Conservation (phyloP, 441 rosid species). For the Sinapis alba region DNA sequence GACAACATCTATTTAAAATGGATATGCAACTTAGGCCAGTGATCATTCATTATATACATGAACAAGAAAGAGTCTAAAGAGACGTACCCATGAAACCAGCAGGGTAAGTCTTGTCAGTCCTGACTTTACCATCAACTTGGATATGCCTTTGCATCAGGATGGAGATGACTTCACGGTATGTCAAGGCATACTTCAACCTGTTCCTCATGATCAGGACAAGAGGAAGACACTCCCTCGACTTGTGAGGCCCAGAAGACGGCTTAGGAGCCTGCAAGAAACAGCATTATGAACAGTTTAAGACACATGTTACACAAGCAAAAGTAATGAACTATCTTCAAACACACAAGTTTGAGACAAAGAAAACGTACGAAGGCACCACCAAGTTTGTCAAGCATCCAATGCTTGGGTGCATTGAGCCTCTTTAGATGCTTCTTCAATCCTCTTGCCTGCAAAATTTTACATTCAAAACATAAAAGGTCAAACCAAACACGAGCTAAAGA, state of each 20-base stretch:
- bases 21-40: not conserved
- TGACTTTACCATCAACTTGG: slow-evolving; percentile 76
- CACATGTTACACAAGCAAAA: not conserved
- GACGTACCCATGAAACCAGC: slow-evolving; percentile 82
- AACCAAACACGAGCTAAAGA: not conserved
- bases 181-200: slow-evolving; percentile 79
- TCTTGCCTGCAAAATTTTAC: slow-evolving; percentile 41
- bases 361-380: slow-evolving; percentile 61
- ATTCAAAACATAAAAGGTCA: not conserved
- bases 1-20: slow-evolving; percentile 56
- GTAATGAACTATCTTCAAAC: not conserved
- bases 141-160: slow-evolving; percentile 80
- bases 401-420: slow-evolving; percentile 70
- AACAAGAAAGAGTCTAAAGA: not conserved
- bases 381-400: slow-evolving; percentile 72
- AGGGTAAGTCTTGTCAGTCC: slow-evolving; percentile 84
- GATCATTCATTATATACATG: not conserved
- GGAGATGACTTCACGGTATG: slow-evolving; percentile 68
- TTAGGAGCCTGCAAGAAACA: slow-evolving; percentile 63
- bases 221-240: slow-evolving; percentile 81
- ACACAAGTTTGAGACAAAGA: slow-evolving; percentile 22
- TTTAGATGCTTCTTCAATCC: slow-evolving; percentile 62
- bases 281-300: not conserved
- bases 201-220: slow-evolving; percentile 68
- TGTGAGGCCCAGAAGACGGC: slow-evolving; percentile 93